Conservation (phyloP, 2,329 filamentous ascomycete species). For the Metarhizium anisopliae region DNA sequence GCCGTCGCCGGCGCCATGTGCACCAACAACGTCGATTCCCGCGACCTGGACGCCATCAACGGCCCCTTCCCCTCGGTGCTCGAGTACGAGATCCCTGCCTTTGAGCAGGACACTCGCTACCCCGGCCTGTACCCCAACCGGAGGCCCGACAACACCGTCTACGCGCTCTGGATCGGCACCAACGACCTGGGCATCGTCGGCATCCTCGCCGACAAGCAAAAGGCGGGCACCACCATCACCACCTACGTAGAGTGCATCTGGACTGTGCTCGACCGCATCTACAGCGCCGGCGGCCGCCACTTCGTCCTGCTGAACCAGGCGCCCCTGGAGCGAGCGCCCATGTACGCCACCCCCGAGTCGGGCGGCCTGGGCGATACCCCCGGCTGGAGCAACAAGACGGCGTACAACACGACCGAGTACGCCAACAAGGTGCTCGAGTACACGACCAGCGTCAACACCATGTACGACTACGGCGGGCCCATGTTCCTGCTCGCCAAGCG, state of each 20-base stretch:
- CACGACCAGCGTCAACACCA: conserved; percentile 37
- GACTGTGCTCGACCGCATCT: conserved; percentile 51
- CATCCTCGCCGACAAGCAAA: conserved; percentile 58
- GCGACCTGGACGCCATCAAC: conserved; percentile 40
- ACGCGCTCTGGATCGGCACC: conserved; percentile 72
- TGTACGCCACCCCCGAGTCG: conserved; percentile 39
- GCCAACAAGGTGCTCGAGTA: conserved; percentile 37
- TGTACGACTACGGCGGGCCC: conserved; percentile 40
- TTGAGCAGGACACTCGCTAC: conserved; percentile 37
- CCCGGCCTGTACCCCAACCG: conserved; percentile 30
- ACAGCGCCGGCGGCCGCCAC: conserved; percentile 55
- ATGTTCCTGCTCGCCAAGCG: conserved; percentile 32
- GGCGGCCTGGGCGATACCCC: conserved; percentile 11
- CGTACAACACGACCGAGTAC: conserved; percentile 38
- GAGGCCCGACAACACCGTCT: conserved; percentile 54
- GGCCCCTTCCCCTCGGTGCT: conserved; percentile 52
- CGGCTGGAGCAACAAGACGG: conserved; percentile 37
- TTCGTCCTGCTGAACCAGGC: conserved; percentile 65
- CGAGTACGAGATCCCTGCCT: conserved; percentile 52
- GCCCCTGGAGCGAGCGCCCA: conserved; percentile 57
- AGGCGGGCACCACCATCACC: conserved; percentile 47
- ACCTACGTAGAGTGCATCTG: conserved; percentile 64
- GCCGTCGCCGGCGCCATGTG: conserved; percentile 66
- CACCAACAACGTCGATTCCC: conserved; percentile 56
- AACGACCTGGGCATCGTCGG: conserved; percentile 64